These are phyloP conservation scores for Ogataea siamensis DNA, from an alignment of 805 yeast genomes.

Conservation along the genomic window DNA sequence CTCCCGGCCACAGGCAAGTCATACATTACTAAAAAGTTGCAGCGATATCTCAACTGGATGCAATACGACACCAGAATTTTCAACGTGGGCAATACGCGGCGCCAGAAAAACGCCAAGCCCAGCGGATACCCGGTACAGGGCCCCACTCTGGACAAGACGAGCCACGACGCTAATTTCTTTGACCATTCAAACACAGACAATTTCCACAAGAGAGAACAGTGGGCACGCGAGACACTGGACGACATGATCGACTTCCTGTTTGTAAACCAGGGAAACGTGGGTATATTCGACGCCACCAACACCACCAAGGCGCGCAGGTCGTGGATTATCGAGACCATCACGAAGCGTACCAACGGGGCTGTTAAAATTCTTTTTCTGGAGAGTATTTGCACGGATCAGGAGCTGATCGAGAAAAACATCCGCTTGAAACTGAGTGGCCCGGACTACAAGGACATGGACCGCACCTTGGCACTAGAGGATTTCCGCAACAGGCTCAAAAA, in stretches of 20 bases:
- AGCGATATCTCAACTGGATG: constrained; percentile 56
- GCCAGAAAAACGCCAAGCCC: constrained; percentile 49
- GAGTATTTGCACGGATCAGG: constrained; percentile 79
- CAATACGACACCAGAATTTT: constrained; percentile 64
- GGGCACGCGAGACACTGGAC: constrained; percentile 51
- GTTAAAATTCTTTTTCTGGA: constrained; percentile 52
- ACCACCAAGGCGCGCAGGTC: constrained; percentile 46
- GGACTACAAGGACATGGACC: constrained; percentile 85
- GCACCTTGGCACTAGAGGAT: constrained; percentile 72
- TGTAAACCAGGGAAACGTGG: constrained; percentile 46
- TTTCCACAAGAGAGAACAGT: constrained; percentile 44
- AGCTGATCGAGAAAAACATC: constrained; percentile 78
- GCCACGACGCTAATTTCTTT: constrained; percentile 41
- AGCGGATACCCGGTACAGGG: constrained; percentile 37
- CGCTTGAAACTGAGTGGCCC: constrained; percentile 88
- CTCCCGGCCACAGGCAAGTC: constrained; percentile 79
- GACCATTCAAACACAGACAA: constrained; percentile 44
- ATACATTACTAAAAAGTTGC: constrained; percentile 62
- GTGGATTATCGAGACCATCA: constrained; percentile 39
- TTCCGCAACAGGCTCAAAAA: constrained; percentile 77
- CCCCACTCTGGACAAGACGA: constrained; percentile 30
- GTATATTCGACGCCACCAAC: constrained; percentile 61
- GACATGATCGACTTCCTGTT: constrained; percentile 43
- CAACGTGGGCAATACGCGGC: constrained; percentile 72
- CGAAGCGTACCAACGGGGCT: constrained; percentile 31